Percentiles rank a stretch among this genome's conserved stretches.
phyloP scores from a whole-genome alignment of 23 red algal genomes.

The Chondrus crispus region DNA sequence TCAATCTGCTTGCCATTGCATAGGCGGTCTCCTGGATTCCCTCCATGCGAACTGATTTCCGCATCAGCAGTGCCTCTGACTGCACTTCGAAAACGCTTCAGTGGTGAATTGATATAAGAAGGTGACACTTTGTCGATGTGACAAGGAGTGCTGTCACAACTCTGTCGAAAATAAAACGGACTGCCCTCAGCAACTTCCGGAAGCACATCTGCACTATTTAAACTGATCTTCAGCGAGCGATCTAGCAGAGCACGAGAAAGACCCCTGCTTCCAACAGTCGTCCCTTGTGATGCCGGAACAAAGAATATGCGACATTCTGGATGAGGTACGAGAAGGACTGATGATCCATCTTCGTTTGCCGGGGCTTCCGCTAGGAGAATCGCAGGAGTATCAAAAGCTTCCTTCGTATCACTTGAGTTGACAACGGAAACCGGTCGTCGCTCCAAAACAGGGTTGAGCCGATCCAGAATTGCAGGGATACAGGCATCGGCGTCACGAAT shows the following conservation, averaged over 20 bases:
- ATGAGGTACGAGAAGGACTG: conserved; percentile 60
- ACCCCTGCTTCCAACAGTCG: background rate
- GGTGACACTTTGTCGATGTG: too few relatives aligned
- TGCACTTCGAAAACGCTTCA: too few relatives aligned
- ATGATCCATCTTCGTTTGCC: conserved; percentile 38
- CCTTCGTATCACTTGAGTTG: background rate
- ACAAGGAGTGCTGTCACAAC: too few relatives aligned
- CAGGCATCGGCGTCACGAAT: conserved; percentile 58
- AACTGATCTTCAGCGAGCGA: conserved; percentile 52
- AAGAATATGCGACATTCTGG: conserved; percentile 90
- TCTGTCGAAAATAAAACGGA: too few relatives aligned
- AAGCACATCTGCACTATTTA: conserved; percentile 18
- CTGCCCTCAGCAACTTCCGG: too few relatives aligned
- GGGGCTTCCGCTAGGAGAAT: conserved; percentile 63
- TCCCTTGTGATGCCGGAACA: background rate
- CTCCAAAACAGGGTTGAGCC: conserved; percentile 94
- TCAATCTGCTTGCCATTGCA: too few relatives aligned
- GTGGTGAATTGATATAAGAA: too few relatives aligned
- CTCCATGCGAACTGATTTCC: too few relatives aligned
- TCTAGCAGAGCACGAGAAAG: conserved; percentile 83
- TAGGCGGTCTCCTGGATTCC: too few relatives aligned
- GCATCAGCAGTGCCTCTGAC: too few relatives aligned
- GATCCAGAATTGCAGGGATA: conserved; percentile 85
- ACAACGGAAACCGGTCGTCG: conserved; percentile 19
- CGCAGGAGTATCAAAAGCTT: background rate